Evolutionary conservation across 768 basidiomycete species (phyloP).

Genomic region (Lentinula detonsa): DNA sequence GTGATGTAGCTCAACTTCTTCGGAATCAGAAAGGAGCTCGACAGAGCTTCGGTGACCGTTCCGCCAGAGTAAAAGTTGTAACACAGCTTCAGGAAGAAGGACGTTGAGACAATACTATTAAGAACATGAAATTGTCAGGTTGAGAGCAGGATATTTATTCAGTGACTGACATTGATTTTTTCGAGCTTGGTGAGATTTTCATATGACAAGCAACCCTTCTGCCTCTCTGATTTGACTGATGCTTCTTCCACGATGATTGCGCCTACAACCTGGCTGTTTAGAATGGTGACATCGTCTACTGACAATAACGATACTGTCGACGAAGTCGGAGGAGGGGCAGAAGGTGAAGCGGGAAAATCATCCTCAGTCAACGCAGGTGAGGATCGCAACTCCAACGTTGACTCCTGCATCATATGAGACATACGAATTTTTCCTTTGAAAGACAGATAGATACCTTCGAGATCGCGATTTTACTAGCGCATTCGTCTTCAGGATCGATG

Average conservation of each 20-base stretch:
- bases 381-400: not conserved
- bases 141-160: not conserved
- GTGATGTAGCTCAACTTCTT: slow-evolving; percentile 51
- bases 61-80: slow-evolving; percentile 74
- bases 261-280: not conserved
- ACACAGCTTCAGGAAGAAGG: slow-evolving; percentile 63
- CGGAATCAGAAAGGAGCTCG: slow-evolving; percentile 40
- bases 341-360: slow-evolving; percentile 4
- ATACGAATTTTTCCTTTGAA: not conserved
- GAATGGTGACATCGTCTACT: not conserved
- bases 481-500: not conserved
- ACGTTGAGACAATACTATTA: slow-evolving; percentile 65
- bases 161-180: slow-evolving; percentile 43
- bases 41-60: slow-evolving; percentile 47
- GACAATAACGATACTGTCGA: not conserved
- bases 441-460: not conserved
- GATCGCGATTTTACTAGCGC: not conserved
- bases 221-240: slow-evolving; percentile 10
- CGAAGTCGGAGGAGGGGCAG: slow-evolving; percentile 9
- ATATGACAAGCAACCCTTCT: slow-evolving; percentile 34
- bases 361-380: slow-evolving; percentile 8
- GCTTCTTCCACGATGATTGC: not conserved
- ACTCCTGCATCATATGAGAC: not conserved
- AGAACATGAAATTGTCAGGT: slow-evolving; percentile 1
- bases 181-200: slow-evolving; percentile 37